phyloP scores from a whole-genome alignment of 805 yeast genomes.

The Kodamaea hsintzibuensis region DNA sequence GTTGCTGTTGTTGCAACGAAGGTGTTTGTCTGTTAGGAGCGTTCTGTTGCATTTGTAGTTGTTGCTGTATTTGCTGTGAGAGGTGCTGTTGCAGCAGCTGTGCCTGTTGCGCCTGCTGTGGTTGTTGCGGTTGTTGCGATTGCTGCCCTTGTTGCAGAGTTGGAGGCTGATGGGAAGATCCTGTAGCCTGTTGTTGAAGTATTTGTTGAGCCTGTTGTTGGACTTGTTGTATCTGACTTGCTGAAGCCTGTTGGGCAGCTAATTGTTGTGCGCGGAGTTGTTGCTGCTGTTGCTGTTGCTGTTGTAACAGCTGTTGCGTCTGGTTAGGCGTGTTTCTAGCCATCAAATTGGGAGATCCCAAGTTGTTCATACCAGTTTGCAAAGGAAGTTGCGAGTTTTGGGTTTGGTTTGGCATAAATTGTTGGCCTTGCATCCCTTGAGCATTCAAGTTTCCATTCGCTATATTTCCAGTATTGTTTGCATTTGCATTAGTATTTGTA shows the following conservation, averaged over 20 bases:
- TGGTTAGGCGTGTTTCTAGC: not conserved
- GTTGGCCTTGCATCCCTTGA: conserved; percentile 4
- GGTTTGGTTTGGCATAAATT: conserved; percentile 6
- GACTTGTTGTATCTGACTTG: conserved; percentile 14
- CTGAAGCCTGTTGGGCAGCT: conserved; percentile 12
- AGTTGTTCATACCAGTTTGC: conserved; percentile 4
- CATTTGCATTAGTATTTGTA: conserved; percentile 7
- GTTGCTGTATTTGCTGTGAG: conserved; percentile 8
- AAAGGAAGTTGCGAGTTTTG: conserved; percentile 1
- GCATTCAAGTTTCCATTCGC: not conserved
- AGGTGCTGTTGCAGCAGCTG: conserved; percentile 12
- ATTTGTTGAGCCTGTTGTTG: conserved; percentile 16
- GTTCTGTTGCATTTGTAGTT: conserved; percentile 10
- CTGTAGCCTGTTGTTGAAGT: conserved; percentile 13
- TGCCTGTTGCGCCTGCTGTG: conserved; percentile 14
- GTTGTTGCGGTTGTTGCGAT: conserved; percentile 11
- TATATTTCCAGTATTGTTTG: conserved; percentile 12
- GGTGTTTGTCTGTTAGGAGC: conserved; percentile 5
- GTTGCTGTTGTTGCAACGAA: conserved; percentile 2
- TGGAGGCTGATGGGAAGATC: conserved; percentile 8
- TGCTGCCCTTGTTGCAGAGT: conserved; percentile 13
- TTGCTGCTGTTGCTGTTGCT: conserved; percentile 16
- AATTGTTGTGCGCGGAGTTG: conserved; percentile 14
- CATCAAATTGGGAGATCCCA: conserved; percentile 10
- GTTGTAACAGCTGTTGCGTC: conserved; percentile 13